Base-by-base conservation (phyloP, 2,329 filamentous ascomycete genomes). In the Penicillium sp. region DNA sequence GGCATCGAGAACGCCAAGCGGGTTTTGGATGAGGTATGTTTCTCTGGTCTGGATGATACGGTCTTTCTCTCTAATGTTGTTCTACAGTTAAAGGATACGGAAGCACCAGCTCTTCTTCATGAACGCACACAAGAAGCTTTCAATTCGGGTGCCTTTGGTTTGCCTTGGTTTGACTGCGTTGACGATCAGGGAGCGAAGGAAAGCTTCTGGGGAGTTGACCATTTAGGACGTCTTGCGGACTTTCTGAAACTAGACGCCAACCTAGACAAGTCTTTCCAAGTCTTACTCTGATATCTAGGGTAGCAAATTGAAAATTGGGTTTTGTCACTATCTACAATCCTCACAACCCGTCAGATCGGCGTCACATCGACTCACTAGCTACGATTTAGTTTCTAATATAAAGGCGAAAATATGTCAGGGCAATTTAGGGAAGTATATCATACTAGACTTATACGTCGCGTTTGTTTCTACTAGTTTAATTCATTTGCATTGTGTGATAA, bases 131-230 rank as follows among this genome's bases (percentile, higher is more conserved):
- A 83, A 10, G 59, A 67, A 54, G 80, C 81, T 0, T 73, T 85
- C 26, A 69, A 72, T 25, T 75, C 79, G 25, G 84, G 82, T 1
- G 82, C 81, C 1, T 87, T 87, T 73, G 84, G 84, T 1, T 64
- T 86, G 50, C 84, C 84, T 2, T 87, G 82, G 79, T 82, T 84
- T 64, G 71, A 75, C 68, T 84, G 82, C 50, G 82, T 78, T 46
- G 83, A 85, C 67, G 49, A 68, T 7, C 71, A 80, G 48, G 83
- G 83, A 0, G 69, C 80, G 63, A 82, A 68, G 36, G 82, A 85
- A 59, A 70, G 70, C 0, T 86, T 82, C 62, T 87, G 82, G 80
- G 84, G 84, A 0, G 78, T 86, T 14, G 84, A 86, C 72, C 82
- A 85, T 68, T 60, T 87, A 41, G 83, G 80, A 1, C 78, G 81